Base-by-base conservation (phyloP, 306 rosid genomes). In the apple (Malus domestica) region DNA sequence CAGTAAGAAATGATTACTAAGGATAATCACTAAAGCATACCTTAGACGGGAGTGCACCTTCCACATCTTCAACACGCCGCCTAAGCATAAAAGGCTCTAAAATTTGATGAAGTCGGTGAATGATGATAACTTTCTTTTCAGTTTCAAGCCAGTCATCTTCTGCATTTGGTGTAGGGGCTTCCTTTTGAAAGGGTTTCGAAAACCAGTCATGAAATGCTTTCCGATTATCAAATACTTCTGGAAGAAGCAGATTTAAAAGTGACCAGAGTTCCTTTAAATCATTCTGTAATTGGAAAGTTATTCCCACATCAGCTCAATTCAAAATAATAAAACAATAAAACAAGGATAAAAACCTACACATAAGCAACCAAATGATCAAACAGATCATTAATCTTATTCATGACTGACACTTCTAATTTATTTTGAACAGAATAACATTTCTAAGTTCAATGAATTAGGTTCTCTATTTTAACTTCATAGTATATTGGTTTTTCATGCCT, bases 91-190 rank as follows among this genome's bases (percentile, higher is more conserved):
- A 95, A 76, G 98, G 98, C 86, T 95, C 98, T 57, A 95, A 93
- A 88, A 95, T 95, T 85, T 95, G 97, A 86, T 95, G 98, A 79
- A 95, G 97, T n/a, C 98, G 91, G 72, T 95, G 97, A 78, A 95
- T 95, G 46, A 90, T 89, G 85, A 95, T 95, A 46, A 95, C 97
- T 80, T 95, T 95, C 78, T 95, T 95, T 73, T 95, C 98, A 12
- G 98, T 95, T 91, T 95, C 98, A 80, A 95, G 91, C 98, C 98
- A 95, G 69, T 95, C 97, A 88, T 92, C 97, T 66, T 95, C 98
- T 66, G 88, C 89, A 85, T 87, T 85, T 67, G 77, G 96, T n/a
- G 67, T 83, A 68, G 94, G 89, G 74, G 72, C 96, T 76, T 95
- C 98, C 87, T 81, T 95, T 89, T 92, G 97, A 84, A 95, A 95